A percentile compares a stretch with the other conserved stretches of the same genome.
Evolutionary conservation across 1,139 yeast genomes (phyloP).

Genomic region (Diutina ranongensis): DNA sequence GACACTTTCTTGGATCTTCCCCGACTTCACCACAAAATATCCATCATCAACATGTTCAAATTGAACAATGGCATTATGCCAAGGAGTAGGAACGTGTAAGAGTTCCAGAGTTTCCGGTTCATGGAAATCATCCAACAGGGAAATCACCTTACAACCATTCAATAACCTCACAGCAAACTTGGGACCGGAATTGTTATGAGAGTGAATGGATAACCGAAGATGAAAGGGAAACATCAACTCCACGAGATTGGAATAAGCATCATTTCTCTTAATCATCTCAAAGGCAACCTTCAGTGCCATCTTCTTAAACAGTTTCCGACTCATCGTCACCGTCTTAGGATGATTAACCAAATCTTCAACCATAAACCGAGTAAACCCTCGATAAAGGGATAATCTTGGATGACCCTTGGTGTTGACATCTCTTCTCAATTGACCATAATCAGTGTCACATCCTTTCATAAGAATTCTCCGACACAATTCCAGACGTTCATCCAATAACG

Average conservation of each 20-base stretch:
- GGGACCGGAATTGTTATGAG: conserved; percentile 47
- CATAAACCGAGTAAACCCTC: conserved; percentile 53
- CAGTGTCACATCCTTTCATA: conserved; percentile 29
- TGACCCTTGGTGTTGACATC: conserved; percentile 32
- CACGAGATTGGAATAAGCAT: conserved; percentile 52
- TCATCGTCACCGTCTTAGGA: conserved; percentile 23
- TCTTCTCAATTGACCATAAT: conserved; percentile 21
- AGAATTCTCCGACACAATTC: conserved; percentile 28
- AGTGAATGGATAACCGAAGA: conserved; percentile 48
- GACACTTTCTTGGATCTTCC: neutral
- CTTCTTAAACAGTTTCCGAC: conserved; percentile 40
- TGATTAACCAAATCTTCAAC: conserved; percentile 40
- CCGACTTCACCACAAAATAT: neutral
- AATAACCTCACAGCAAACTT: conserved; percentile 45
- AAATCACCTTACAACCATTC: conserved; percentile 27
- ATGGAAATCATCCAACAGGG: conserved; percentile 14
- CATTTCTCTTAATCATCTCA: conserved; percentile 51
- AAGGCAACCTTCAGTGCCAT: conserved; percentile 42
- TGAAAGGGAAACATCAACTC: conserved; percentile 50
- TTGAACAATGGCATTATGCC: conserved; percentile 48
- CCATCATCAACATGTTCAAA: conserved; percentile 11
- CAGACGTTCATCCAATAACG: conserved; percentile 22
- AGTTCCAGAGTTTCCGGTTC: conserved; percentile 25
- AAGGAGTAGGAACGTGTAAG: conserved; percentile 55
- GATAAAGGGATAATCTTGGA: conserved; percentile 38